These are phyloP conservation scores for Candida anglica DNA, from an alignment of 805 yeast species.

Conservation along the genomic window DNA sequence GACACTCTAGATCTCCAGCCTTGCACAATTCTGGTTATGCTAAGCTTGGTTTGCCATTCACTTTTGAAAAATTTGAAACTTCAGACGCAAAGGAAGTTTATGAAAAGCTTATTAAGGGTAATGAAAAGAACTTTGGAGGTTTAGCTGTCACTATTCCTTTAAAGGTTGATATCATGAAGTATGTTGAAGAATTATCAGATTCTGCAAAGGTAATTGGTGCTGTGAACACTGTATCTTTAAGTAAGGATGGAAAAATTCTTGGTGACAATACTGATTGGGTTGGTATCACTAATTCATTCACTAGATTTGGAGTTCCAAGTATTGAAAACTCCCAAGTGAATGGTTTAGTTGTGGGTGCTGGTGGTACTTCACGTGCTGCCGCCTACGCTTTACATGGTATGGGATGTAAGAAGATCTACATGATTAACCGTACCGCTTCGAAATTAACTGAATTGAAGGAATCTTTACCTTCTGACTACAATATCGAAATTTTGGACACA, in stretches of 20 bases:
- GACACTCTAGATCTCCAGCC: slow-evolving; percentile 85
- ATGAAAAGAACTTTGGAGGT: slow-evolving; percentile 71
- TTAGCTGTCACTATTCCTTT: slow-evolving; percentile 92
- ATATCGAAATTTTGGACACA: slow-evolving; percentile 54
- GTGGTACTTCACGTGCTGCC: slow-evolving; percentile 97
- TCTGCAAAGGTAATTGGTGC: slow-evolving; percentile 88
- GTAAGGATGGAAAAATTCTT: slow-evolving; percentile 41
- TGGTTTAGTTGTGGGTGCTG: slow-evolving; percentile 92
- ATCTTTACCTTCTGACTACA: slow-evolving; percentile 57
- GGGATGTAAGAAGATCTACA: slow-evolving; percentile 74
- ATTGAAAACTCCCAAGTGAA: slow-evolving; percentile 29
- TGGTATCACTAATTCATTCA: slow-evolving; percentile 74
- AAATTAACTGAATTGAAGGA: slow-evolving; percentile 58
- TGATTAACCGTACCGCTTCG: slow-evolving; percentile 74
- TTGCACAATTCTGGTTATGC: slow-evolving; percentile 80
- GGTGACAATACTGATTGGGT: slow-evolving; percentile 97
- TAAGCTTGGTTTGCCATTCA: slow-evolving; percentile 73
- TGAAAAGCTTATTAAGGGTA: slow-evolving; percentile 40
- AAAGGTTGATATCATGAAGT: slow-evolving; percentile 73
- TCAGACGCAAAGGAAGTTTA: slow-evolving; percentile 55
- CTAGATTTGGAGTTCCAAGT: slow-evolving; percentile 56
- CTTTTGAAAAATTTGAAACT: slow-evolving; percentile 66
- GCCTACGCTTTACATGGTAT: slow-evolving; percentile 74
- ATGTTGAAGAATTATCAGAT: slow-evolving; percentile 61
- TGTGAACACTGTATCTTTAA: slow-evolving; percentile 77